Base-by-base conservation (phyloP, 108 stramenopile species). In the Nitzschia palea region DNA sequence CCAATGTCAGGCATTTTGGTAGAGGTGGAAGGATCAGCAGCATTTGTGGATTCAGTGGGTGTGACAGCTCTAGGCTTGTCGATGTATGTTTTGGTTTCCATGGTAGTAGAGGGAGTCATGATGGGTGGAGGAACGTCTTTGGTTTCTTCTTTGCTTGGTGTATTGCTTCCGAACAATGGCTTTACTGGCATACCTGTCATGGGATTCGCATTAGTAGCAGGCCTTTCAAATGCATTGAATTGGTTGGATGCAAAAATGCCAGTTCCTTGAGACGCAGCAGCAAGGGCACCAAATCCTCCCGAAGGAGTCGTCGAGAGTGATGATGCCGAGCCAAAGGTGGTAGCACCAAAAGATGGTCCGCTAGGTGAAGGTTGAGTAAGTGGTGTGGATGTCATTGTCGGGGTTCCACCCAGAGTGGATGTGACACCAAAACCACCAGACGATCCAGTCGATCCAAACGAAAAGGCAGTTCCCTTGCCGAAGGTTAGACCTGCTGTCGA, bases 351-450 rank as follows among this genome's bases (percentile, higher is more conserved):
- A 2, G 45, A 34, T 32, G 62, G 62, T 30, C 30, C 47, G 12
- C 42, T 50, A 22, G 25, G 8, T 25, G 23, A n/a, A 23, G 62
- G 40, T 32, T 65, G 28, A 27, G 43, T 23, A 17, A 44, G 5
- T 6, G 65, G 34, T 44, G 15, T 42, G 27, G 58, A 10, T n/a
- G 44, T 6, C 15, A 32, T n/a, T 35, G 22, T 59, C 4, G 58
- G 35, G 9, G 69, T 37, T 25, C 54, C 74, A 69, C 81, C 79
- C 20, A 86, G 72, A 40, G 62, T 18, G 5, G 82, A 74, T 6
- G 78, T 44, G 3, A 65, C 43, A 17, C 77, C 80, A 43, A 71
- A 64, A 4, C 74, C n/a, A n/a, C n/a, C 53, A 22, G 76, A 10
- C 25, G 67, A 17, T 3, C 68, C 68, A 52, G 76, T 14, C 8